These are phyloP conservation scores for Geotrichum fermentans DNA, from an alignment of 1,139 yeast species.

Conservation along the genomic window DNA sequence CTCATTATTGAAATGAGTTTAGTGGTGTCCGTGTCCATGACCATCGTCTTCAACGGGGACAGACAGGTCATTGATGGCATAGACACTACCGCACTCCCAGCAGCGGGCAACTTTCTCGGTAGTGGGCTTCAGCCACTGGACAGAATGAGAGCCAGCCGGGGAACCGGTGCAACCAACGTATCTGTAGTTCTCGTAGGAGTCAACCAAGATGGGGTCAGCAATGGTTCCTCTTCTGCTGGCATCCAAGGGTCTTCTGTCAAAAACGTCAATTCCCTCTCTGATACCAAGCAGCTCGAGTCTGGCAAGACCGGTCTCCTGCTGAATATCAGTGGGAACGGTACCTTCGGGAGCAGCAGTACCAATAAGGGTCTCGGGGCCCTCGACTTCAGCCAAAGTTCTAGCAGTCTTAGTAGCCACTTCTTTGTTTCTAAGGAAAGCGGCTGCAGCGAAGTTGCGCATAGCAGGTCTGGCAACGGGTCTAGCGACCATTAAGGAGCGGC, in stretches of 20 bases:
- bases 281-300: constrained; percentile 93
- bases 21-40: constrained; percentile 42
- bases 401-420: constrained; percentile 52
- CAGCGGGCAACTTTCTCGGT: constrained; percentile 84
- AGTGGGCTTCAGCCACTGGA: constrained; percentile 92
- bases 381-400: constrained; percentile 64
- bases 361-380: constrained; percentile 73
- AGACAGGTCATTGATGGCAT: constrained; percentile 84
- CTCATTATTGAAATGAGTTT: too few relatives aligned
- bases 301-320: constrained; percentile 97
- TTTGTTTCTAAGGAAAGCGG: constrained; percentile 24
- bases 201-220: constrained; percentile 80
- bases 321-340: constrained; percentile 84
- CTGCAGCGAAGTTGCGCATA: constrained; percentile 23
- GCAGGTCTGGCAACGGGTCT: constrained; percentile 23
- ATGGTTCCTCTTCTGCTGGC: constrained; percentile 86
- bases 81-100: constrained; percentile 98
- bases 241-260: constrained; percentile 86
- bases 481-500: constrained; percentile 24
- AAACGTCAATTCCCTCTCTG: constrained; percentile 91
- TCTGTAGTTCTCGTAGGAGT: constrained; percentile 88
- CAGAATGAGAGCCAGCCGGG: constrained; percentile 86
- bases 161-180: constrained; percentile 97
- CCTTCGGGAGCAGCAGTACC: constrained; percentile 87
- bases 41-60: constrained; percentile 66